Conservation (phyloP, 225 moss, liverwort and hornwort species). For the Sphagnum contortum region DNA sequence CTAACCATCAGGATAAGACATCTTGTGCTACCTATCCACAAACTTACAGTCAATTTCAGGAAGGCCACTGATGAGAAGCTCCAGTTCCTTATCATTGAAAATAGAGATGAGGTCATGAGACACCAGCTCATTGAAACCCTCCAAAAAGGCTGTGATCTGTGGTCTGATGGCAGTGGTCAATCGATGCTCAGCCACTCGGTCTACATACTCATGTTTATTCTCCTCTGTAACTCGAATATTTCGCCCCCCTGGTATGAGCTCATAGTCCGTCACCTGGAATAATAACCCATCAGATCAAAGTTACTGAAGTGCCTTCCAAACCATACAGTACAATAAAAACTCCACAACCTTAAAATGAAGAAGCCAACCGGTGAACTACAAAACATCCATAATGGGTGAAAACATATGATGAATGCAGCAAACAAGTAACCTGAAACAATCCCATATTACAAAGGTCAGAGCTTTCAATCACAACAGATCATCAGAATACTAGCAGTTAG, state of each 20-base stretch:
- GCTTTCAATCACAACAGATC: background rate
- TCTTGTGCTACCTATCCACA: too few relatives aligned
- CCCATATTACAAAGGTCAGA: too few relatives aligned
- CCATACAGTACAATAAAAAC: too few relatives aligned
- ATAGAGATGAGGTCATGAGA: constrained; percentile 88
- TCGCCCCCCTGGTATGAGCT: constrained; percentile 84
- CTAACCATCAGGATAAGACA: too few relatives aligned
- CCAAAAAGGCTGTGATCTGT: constrained; percentile 87
- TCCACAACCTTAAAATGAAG: too few relatives aligned
- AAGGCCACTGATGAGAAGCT: constrained; percentile 92
- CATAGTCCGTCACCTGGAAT: constrained; percentile 89
- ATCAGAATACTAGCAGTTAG: background rate
- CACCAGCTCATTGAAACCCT: constrained; percentile 86
- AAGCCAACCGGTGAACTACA: too few relatives aligned
- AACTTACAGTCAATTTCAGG: constrained; percentile 90
- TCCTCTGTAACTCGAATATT: constrained; percentile 93
- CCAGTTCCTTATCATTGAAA: constrained; percentile 95
- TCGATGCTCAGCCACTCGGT: constrained; percentile 95
- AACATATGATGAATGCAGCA: too few relatives aligned
- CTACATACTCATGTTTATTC: constrained; percentile 96
- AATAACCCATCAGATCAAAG: background rate
- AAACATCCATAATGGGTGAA: too few relatives aligned
- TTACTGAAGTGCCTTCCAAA: too few relatives aligned
- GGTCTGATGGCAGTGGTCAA: constrained; percentile 97
- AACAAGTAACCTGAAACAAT: too few relatives aligned